Evolutionary conservation across 2,329 filamentous ascomycete genomes (phyloP).

Genomic region (Byssoonygena ceratinophila): DNA sequence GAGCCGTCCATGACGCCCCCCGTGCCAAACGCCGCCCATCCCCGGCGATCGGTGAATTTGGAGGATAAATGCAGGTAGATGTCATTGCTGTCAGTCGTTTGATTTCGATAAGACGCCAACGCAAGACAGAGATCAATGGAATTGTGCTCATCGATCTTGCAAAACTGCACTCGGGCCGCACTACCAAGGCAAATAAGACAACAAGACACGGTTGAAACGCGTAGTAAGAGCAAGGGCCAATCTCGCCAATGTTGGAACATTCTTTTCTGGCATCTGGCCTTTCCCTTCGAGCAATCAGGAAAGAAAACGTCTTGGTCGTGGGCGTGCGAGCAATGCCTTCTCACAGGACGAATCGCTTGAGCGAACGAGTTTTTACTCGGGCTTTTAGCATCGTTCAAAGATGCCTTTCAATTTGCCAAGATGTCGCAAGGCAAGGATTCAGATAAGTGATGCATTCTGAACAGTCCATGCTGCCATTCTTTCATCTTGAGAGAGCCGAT

Average conservation of each 20-base stretch:
- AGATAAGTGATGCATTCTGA: not conserved
- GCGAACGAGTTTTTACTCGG: too few species aligned
- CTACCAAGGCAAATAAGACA: not conserved
- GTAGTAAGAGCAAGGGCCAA: not conserved
- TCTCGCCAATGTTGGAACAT: not conserved
- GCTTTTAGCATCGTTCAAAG: too few species aligned
- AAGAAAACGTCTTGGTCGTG: not conserved
- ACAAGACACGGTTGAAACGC: not conserved
- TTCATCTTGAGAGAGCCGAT: too few species aligned
- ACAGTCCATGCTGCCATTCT: not conserved
- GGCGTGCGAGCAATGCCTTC: too few species aligned
- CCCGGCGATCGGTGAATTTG: not conserved
- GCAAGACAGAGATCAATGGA: slow-evolving; percentile 13
- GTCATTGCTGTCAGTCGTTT: not conserved
- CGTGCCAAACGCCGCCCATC: slow-evolving; percentile 9
- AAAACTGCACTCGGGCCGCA: not conserved
- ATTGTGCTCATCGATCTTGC: slow-evolving; percentile 10
- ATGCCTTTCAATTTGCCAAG: too few species aligned
- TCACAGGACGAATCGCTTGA: too few species aligned
- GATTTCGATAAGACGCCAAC: not conserved
- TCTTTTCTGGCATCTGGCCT: not conserved
- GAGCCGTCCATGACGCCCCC: slow-evolving; percentile 8
- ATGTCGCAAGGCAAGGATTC: not conserved
- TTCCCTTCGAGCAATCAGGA: not conserved
- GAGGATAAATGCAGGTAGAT: slow-evolving; percentile 4